Evolutionary conservation across 164 flowering plant genomes (phyloP), one percentile per base, ranked within the genome.

Genomic region (Amborella trichopoda): DNA sequence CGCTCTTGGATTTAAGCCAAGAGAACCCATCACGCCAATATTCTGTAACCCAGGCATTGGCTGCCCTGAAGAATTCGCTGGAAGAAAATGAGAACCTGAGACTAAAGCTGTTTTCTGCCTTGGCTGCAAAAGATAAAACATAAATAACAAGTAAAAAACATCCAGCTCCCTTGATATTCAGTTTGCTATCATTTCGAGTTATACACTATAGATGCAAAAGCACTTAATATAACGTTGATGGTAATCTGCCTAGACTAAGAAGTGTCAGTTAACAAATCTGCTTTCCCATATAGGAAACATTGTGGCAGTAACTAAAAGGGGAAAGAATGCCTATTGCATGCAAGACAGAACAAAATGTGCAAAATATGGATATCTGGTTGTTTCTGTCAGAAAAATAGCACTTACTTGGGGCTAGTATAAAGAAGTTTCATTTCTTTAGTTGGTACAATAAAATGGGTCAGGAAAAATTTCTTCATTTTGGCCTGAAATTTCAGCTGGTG

Each of bases 11-110:
- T 25, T 63, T 63, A 76, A 39, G 63, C 72, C 75, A 24, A 69
- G 69, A 3, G 82, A 54, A 1, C 75, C 69, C 74, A 82, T 66
- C 80, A 85, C 68, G 25, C 86, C 86, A 62, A 85, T 68, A 59
- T 78, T 69, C 52, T 82, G 93, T 68, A 83, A 71, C 58, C 83
- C 85, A 49, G 63, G 87, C 70, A 83, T 61, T 42, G 83, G 38
- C 58, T 85, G 95, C 25, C 74, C 91, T 28, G 81, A 40, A 28
- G 77, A 63, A 67, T 69, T 89, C 21, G 78, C 68, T 0, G 68
- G 40, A 53, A 69, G 83, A 56, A 77, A 79, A 53, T 85, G 95
- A 17, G 82, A 59, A 37, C 80, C 80, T 59, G 78, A 95, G 33
- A 74, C 73, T 44, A 83, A 54, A 12, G 72, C 82, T 16, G 77